Base-by-base conservation (phyloP, 495 filamentous ascomycete species). In the Hypomontagnella monticulosa region DNA sequence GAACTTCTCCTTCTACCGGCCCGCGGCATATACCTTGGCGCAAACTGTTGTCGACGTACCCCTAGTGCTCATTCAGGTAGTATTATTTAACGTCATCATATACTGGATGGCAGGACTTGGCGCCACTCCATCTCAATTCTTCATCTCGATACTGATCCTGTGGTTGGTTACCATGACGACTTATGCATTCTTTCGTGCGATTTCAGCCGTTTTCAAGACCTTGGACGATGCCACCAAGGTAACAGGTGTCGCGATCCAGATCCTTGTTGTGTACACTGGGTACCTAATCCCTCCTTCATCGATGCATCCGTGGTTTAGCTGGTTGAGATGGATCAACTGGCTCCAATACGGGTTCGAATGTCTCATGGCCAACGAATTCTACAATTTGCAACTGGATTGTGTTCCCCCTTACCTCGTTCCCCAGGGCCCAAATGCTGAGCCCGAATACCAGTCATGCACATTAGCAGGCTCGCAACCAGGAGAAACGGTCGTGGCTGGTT, bases 1-100 rank as follows among this genome's bases (percentile, higher is more conserved):
- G 75, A 87, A 84, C 57, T 95, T 92, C 71, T 89, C 89, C 2
- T 94, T 96, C 72, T 94, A 94, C 70, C 87, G 91, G 2, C 92
- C 93, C 10, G 83, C 89, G 2, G 92, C 93, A 40, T 92, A 88
- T 60, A 89, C 88, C 4, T 81, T 96, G 34, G 92, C 91, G 1
- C 86, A 93, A 41, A 89, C 90, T 2, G 80, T 92, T 10, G 85
- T 91, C 10, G 93, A 96, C 70, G 71, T 91, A 3, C 92, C 92
- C 2, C 77, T 93, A 4, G 83, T 91, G 2, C 76, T 92, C 16
- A 71, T 87, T 23, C 89, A 93, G 66, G 87, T 92, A 0, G 60
- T 85, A 4, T 72, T 94, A 4, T 96, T 94, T 73, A 81, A 89
- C 55, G 56, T 93, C 20, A 82, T 95, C 36, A 84, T 95, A 15